Evolutionary conservation across 75 land plant species (phyloP).

Genomic region (Ceratopteris richardii): DNA sequence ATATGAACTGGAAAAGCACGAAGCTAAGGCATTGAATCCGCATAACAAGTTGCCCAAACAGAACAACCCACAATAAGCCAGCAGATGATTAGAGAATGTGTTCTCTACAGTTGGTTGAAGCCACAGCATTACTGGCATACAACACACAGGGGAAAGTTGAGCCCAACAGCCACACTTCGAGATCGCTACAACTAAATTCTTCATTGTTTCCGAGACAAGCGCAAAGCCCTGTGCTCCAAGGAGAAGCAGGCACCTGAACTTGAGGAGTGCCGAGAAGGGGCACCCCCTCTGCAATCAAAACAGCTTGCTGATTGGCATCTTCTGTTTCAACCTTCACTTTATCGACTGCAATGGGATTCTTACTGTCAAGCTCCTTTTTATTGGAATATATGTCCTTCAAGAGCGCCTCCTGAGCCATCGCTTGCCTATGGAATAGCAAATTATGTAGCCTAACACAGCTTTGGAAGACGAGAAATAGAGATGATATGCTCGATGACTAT

Average conservation of each 20-base stretch:
- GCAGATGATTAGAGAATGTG: constrained; percentile 53
- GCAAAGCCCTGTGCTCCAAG: too few species aligned
- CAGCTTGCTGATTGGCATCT: too few species aligned
- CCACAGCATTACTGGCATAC: constrained; percentile 68
- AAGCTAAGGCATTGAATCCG: too few species aligned
- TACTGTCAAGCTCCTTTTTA: constrained; percentile 21
- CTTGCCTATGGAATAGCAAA: constrained; percentile 7
- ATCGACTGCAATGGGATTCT: too few species aligned
- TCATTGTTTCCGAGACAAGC: constrained; percentile 69
- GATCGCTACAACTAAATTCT: constrained; percentile 80
- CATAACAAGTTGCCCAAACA: too few species aligned
- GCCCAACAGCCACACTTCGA: constrained; percentile 88
- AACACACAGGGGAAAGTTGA: too few species aligned
- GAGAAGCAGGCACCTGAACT: constrained; percentile 17
- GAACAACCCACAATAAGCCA: too few species aligned
- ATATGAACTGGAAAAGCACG: too few species aligned
- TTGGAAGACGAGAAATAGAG: not conserved
- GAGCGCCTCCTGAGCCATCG: constrained; percentile 1
- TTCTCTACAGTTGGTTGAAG: constrained; percentile 37
- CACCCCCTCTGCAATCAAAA: too few species aligned
- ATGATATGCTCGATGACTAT: too few species aligned
- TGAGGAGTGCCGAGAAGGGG: constrained; percentile 50
- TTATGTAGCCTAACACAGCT: not conserved
- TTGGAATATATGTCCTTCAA: too few species aligned
- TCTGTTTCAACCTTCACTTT: too few species aligned